These are phyloP conservation scores for Rhizopogon rudus DNA, from an alignment of 768 basidiomycete species.

Conservation along the genomic window DNA sequence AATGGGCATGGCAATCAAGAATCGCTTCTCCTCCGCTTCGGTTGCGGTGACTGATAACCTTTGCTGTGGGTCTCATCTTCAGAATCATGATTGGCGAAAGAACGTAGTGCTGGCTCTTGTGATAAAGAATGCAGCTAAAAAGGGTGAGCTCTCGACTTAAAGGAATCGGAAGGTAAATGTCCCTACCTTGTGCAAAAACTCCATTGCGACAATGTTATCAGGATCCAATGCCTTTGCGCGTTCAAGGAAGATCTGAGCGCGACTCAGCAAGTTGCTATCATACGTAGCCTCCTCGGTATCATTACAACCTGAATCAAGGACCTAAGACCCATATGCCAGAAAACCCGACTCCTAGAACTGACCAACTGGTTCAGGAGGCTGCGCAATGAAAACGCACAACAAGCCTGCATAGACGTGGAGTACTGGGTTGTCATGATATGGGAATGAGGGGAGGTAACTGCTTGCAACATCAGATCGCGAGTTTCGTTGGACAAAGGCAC, in stretches of 20 bases:
- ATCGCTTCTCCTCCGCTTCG: background rate
- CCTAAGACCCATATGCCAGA: background rate
- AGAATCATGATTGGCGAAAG: background rate
- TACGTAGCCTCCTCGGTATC: background rate
- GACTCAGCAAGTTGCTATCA: conserved; percentile 40
- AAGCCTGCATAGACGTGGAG: conserved; percentile 84
- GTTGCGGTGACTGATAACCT: conserved; percentile 4
- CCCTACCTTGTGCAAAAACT: conserved; percentile 51
- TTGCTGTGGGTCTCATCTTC: background rate
- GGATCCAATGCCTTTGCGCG: conserved; percentile 58
- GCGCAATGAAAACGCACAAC: conserved; percentile 59
- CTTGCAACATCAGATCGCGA: background rate
- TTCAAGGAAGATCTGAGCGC: conserved; percentile 58
- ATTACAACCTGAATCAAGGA: background rate
- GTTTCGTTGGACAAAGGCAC: conserved; percentile 17
- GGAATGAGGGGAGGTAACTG: conserved; percentile 84
- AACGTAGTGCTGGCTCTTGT: conserved; percentile 9
- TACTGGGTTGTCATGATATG: conserved; percentile 76
- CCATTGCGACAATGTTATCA: conserved; percentile 45
- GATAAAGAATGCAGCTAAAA: conserved; percentile 13
- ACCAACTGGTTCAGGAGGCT: conserved; percentile 19
- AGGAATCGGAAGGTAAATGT: conserved; percentile 7
- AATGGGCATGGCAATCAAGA: background rate
- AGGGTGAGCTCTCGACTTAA: background rate
- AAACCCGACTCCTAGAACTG: background rate